Evolutionary conservation across 176 grass and related monocot genomes (phyloP).

Genomic region (Zea luxurians): DNA sequence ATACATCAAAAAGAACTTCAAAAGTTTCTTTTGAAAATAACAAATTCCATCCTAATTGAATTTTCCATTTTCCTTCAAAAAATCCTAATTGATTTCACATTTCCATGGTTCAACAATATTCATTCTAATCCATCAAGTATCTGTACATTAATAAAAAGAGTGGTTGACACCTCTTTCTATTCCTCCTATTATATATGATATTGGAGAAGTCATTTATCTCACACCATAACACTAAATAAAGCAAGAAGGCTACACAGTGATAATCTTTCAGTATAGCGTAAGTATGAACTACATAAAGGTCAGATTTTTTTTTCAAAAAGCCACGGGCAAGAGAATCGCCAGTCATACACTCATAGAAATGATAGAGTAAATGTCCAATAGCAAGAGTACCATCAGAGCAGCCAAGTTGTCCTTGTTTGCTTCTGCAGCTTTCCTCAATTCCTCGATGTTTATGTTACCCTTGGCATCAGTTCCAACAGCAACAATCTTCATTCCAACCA

Average conservation of each 20-base stretch:
- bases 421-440: constrained; percentile 89
- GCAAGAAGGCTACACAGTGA: neutral
- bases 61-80: neutral
- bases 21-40: neutral
- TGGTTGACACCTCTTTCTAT: neutral
- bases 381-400: constrained; percentile 83
- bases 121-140: constrained; percentile 6
- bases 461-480: constrained; percentile 96
- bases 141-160: constrained; percentile 10
- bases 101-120: constrained; percentile 12
- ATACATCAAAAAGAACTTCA: constrained; percentile 1
- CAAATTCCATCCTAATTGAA: constrained; percentile 10
- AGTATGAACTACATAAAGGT: constrained; percentile 13
- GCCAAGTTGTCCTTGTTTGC: constrained; percentile 88
- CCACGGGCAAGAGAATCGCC: neutral
- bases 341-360: neutral
- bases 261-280: neutral
- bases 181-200: constrained; percentile 11
- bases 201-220: neutral
- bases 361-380: constrained; percentile 24
- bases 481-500: constrained; percentile 99
- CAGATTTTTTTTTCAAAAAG: neutral
- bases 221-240: neutral
- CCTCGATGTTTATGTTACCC: constrained; percentile 98
- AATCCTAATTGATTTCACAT: constrained; percentile 7